phyloP scores from a whole-genome alignment of 768 basidiomycete genomes.

The Albatrellus ellisii region DNA sequence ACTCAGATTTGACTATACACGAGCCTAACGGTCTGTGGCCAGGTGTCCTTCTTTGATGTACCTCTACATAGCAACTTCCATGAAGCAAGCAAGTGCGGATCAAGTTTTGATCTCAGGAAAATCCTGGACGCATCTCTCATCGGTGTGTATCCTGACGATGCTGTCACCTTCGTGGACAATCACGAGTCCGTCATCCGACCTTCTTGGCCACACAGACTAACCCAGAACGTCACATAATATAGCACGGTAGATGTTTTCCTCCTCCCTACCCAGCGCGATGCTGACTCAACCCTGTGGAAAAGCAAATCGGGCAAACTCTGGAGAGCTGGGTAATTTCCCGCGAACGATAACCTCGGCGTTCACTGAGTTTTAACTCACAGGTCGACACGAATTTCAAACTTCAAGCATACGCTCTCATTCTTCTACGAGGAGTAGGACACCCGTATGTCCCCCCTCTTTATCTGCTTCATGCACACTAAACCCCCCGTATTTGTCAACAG shows the following conservation, averaged over 20 bases:
- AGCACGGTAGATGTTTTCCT: conserved; percentile 43
- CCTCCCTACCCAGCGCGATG: background rate
- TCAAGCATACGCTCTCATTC: conserved; percentile 72
- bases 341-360: background rate
- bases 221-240: conserved; percentile 1
- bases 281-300: conserved; percentile 5
- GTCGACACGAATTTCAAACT: conserved; percentile 60
- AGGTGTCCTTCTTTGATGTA: conserved; percentile 88
- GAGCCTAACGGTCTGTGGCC: conserved; percentile 4
- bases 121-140: conserved; percentile 64
- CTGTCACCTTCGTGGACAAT: conserved; percentile 86
- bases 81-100: conserved; percentile 55
- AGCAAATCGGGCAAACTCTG: conserved; percentile 61
- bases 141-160: conserved; percentile 55
- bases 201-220: conserved; percentile 3
- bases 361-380: conserved; percentile 22
- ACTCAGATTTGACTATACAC: background rate
- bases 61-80: conserved; percentile 80
- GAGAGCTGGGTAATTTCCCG: conserved; percentile 62
- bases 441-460: conserved; percentile 38
- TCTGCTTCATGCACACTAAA: background rate
- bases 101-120: conserved; percentile 60
- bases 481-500: conserved; percentile 26
- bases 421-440: conserved; percentile 55
- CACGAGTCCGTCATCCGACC: conserved; percentile 52